Base-by-base conservation (phyloP, 306 rosid genomes). In the Delonix regia region DNA sequence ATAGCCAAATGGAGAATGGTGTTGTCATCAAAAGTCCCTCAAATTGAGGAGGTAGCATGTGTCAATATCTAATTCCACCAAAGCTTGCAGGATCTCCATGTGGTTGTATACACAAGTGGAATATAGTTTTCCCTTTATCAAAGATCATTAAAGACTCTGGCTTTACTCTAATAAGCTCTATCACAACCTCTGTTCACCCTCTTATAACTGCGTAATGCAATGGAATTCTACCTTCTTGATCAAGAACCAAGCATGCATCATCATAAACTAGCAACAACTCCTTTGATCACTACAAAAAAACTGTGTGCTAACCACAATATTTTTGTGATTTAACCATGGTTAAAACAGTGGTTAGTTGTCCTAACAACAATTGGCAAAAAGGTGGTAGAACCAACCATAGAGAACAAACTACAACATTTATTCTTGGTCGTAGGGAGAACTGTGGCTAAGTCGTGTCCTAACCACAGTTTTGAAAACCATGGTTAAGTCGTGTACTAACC, bases 31-130 rank as follows among this genome's bases (percentile, higher is more conserved):
- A 10, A 6, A 1, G 10, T 9, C 14, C 16, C 12, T 64, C 11
- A 39, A 48, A 51, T 49, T 65, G 5, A 38, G 74, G 49, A 36
- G 55, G 16, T 67, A 53, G 33, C 4, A 21, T n/a, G 28, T 55
- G 61, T 28, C 60, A 61, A 21, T 34, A 2, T 13, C 76, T 3
- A 30, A 3, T 70, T 76, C 64, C 22, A 76, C 67, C 60, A 76
- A 39, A 5, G 77, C 28, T 62, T 76, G 19, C 18, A 76, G 63
- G 24, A 69, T 67, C 41, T 76, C 74, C 42, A 82, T 62, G 18
- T 52, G 81, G 24, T 76, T 82, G 47, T 80, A 65, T 6, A 21
- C 81, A 63, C 1, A 81, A 21, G 44, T 82, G 85, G 9, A 82
- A 63, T n/a, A 70, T n/a, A 1, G 61, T 75, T 9, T 15, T 69